Conservation (phyloP, 2,329 filamentous ascomycete species). For the Lanzia echinophila region DNA sequence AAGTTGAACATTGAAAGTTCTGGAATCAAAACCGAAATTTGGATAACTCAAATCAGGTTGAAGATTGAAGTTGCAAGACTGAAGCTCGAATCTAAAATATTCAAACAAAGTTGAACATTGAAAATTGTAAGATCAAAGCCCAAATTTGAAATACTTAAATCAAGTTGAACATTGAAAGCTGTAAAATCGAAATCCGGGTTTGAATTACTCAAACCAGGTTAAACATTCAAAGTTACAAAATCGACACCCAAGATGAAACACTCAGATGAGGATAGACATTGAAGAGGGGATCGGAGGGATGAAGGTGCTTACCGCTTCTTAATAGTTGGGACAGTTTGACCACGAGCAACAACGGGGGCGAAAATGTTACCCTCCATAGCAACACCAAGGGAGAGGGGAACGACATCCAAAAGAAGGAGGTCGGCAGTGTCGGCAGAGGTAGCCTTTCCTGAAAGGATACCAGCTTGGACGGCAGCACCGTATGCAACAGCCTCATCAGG, state of each 20-base stretch:
- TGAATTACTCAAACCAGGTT: no score
- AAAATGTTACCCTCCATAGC: slow-evolving; percentile 99
- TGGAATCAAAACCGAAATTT: no score
- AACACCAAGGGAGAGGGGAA: slow-evolving; percentile 93
- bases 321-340: slow-evolving; percentile 67
- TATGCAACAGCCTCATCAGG: slow-evolving; percentile 98
- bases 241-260: no score
- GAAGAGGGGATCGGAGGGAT: background rate
- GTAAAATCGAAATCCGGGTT: background rate
- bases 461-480: slow-evolving; percentile 96
- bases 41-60: no score
- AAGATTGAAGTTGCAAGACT: no score
- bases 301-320: slow-evolving; percentile 52
- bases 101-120: no score
- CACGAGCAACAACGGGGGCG: slow-evolving; percentile 81
- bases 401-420: slow-evolving; percentile 91
- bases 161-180: background rate
- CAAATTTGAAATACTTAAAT: background rate
- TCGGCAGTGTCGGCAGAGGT: slow-evolving; percentile 91
- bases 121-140: background rate
- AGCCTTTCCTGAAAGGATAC: slow-evolving; percentile 97
- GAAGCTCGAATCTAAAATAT: no score
- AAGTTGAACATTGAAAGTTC: no score
- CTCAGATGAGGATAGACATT: no score
- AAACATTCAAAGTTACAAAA: no score